These are phyloP conservation scores for Lactarius akahatsu DNA, from an alignment of 768 basidiomycete species.

Conservation along the genomic window DNA sequence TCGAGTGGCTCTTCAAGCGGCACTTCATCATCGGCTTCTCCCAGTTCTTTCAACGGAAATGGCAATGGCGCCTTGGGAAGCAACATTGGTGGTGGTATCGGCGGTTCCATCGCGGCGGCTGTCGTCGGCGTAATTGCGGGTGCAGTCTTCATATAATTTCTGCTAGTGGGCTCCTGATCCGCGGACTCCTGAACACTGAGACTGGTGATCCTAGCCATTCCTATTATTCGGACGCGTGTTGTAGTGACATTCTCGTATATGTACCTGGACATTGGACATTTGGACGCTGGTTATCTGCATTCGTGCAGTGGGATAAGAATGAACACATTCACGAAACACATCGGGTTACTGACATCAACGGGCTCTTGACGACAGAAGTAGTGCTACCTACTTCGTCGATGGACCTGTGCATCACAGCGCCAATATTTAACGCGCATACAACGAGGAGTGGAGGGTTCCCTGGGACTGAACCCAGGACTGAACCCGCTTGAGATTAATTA, in stretches of 20 bases:
- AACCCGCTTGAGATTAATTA: background rate
- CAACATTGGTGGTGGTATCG: background rate
- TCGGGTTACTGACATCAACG: background rate
- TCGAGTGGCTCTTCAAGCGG: conserved; percentile 4
- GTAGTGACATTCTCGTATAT: conserved; percentile 1
- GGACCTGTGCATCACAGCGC: background rate
- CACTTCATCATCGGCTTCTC: conserved; percentile 7
- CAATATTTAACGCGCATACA: too few relatives aligned
- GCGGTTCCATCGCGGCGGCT: conserved; percentile 9
- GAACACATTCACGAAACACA: background rate
- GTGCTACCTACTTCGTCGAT: background rate
- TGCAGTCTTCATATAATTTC: conserved; percentile 14
- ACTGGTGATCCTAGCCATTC: background rate
- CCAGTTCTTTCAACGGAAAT: conserved; percentile 21
- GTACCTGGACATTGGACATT: conserved; percentile 11
- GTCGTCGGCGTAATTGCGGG: conserved; percentile 23
- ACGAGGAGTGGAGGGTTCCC: background rate
- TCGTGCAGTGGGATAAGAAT: background rate
- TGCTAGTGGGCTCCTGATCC: conserved; percentile 1
- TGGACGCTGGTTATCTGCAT: background rate
- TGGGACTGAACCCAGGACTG: background rate
- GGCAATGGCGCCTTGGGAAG: conserved; percentile 17
- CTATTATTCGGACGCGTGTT: background rate
- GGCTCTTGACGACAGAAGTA: background rate
- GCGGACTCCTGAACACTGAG: conserved; percentile 13